Evolutionary conservation across 164 flowering plant species (phyloP).

Genomic region (Sextonia rubra): DNA sequence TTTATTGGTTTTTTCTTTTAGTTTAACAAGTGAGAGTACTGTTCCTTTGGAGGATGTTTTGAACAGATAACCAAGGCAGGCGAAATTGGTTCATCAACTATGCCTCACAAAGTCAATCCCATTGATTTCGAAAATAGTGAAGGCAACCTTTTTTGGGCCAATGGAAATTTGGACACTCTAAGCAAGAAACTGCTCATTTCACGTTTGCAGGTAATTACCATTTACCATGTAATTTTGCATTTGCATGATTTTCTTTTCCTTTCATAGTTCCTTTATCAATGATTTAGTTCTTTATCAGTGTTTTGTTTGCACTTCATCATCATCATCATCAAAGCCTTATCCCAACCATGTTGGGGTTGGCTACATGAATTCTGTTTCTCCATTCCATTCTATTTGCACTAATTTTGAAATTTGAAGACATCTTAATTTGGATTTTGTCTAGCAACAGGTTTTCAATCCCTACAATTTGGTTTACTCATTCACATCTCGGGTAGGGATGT

Average conservation of each 20-base stretch:
- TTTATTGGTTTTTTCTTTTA: background rate
- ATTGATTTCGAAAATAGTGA: slow-evolving; percentile 99
- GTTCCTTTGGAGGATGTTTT: slow-evolving; percentile 5
- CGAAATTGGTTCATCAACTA: slow-evolving; percentile 97
- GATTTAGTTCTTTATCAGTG: background rate
- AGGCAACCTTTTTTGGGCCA: slow-evolving; percentile 89
- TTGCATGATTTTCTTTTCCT: background rate
- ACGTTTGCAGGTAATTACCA: slow-evolving; percentile 77
- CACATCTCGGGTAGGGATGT: background rate
- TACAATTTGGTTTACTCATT: background rate
- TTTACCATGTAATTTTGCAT: no score
- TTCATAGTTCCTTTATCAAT: background rate
- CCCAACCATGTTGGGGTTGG: no score
- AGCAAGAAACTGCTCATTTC: slow-evolving; percentile 87
- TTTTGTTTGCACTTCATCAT: no score
- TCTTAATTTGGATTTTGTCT: background rate
- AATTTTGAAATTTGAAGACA: background rate
- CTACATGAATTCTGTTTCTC: no score
- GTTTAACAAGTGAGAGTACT: background rate
- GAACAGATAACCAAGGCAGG: slow-evolving; percentile 85
- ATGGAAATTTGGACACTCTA: slow-evolving; percentile 55
- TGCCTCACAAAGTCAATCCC: slow-evolving; percentile 99
- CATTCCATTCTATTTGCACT: no score
- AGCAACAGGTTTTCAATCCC: background rate
- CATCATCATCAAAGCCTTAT: no score